phyloP scores from a whole-genome alignment of 768 basidiomycete species.

The Leccinum variicolor region DNA sequence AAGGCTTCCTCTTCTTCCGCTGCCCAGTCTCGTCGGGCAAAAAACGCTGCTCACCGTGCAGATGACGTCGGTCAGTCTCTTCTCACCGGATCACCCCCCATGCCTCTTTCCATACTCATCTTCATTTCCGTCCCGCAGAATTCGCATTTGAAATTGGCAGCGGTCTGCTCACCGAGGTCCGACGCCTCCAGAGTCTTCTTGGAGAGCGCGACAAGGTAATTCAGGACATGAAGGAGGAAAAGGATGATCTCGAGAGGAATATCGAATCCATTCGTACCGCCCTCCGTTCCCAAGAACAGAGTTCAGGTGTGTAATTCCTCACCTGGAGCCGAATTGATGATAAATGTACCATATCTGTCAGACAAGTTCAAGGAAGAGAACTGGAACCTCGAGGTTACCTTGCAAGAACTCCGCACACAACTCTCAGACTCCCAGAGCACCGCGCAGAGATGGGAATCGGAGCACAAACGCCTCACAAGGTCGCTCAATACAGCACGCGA shows the following conservation, averaged over 20 bases:
- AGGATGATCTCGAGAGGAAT: slow-evolving; percentile 80
- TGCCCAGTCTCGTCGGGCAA: slow-evolving; percentile 83
- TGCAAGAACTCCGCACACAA: slow-evolving; percentile 81
- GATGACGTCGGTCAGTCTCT: slow-evolving; percentile 77
- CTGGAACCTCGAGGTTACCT: slow-evolving; percentile 94
- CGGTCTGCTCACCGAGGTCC: slow-evolving; percentile 85
- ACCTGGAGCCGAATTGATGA: slow-evolving; percentile 1
- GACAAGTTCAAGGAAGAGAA: slow-evolving; percentile 98
- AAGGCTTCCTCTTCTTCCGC: slow-evolving; percentile 67
- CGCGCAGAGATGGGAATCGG: slow-evolving; percentile 69
- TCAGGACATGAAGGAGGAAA: slow-evolving; percentile 88
- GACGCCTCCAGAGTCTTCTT: slow-evolving; percentile 85
- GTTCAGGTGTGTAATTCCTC: slow-evolving; percentile 48
- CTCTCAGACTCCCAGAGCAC: slow-evolving; percentile 63
- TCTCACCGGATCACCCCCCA: slow-evolving; percentile 7
- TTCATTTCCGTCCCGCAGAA: slow-evolving; percentile 49
- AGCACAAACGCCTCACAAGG: slow-evolving; percentile 78
- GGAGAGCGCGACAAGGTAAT: slow-evolving; percentile 92
- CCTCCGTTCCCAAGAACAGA: slow-evolving; percentile 78
- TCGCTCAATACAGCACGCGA: slow-evolving; percentile 72
- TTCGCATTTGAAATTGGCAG: slow-evolving; percentile 99
- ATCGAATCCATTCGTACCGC: slow-evolving; percentile 71
- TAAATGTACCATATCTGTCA: slow-evolving; percentile 23
- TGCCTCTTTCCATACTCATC: background rate
- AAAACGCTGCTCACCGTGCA: slow-evolving; percentile 87